Base-by-base conservation (phyloP, 116 monocot species). In the Cymodocea nodosa region DNA sequence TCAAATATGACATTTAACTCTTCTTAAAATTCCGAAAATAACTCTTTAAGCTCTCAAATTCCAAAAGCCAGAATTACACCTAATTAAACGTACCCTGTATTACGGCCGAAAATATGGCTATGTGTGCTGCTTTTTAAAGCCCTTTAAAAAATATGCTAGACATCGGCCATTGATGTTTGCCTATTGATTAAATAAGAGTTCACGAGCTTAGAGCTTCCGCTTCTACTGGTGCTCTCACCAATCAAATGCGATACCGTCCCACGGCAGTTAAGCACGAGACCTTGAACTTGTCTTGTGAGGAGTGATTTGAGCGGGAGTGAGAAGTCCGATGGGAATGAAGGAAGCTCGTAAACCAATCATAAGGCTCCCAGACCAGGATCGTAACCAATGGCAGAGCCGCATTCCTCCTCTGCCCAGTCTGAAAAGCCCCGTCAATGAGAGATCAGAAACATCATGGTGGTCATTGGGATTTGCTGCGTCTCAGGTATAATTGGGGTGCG, bases 221-320 rank as follows among this genome's bases (percentile, higher is more conserved):
- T 53, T 15, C 68, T 6, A 4, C 5, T 39, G 40, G 58, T 15
- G 57, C 15, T 18, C 53, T 20, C 10, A 64, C 73, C 65, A 73
- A 69, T 69, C 56, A 52, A 55, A 52, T 48, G 64, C 56, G 69
- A 63, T 72, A 20, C 37, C 72, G 62, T 73, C 53, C 25, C 19
- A 39, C 57, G 5, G 56, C 23, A 52, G 35, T 14, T 24, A 61
- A 61, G 36, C 5, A 15, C 10, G 16, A n/a, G 61, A 36, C 14
- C 18, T 35, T 19, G 23, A 35, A 8, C 36, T 24, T 61, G 61
- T 23, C 49, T 44, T 20, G 49, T 19, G 20, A 40, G n/a, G 22
- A 44, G 44, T 61, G 64, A 64, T 23, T 23, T 20, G 52, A 52
- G 66, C 30, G 52, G 14, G 37, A 63, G 17, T 23, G 59, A 59